These are phyloP conservation scores for Discostella stelligera DNA, from an alignment of 352 stramenopile genomes.

Conservation along the genomic window DNA sequence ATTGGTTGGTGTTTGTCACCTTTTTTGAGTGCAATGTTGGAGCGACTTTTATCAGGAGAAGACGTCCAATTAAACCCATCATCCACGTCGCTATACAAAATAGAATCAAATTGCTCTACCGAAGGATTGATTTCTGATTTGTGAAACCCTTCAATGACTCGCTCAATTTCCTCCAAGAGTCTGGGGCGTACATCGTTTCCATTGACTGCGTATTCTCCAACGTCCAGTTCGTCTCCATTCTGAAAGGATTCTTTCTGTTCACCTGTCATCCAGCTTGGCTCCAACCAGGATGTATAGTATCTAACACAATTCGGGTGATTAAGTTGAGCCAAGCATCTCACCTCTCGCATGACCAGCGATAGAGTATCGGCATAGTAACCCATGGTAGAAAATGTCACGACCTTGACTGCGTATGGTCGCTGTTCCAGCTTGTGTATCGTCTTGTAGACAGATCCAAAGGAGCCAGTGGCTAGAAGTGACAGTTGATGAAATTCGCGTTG, in stretches of 20 bases:
- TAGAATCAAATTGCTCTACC: conserved; percentile 37
- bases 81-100: conserved; percentile 33
- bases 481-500: conserved; percentile 75
- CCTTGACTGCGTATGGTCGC: conserved; percentile 73
- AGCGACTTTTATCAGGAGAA: neutral
- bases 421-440: conserved; percentile 90
- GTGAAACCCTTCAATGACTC: conserved; percentile 34
- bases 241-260: conserved; percentile 1
- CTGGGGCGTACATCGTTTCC: conserved; percentile 14
- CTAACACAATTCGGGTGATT: conserved; percentile 92
- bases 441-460: conserved; percentile 78
- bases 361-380: conserved; percentile 67
- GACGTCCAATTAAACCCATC: conserved; percentile 46
- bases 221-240: neutral
- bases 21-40: neutral
- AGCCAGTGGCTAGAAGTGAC: conserved; percentile 55
- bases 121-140: conserved; percentile 34
- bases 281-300: conserved; percentile 85
- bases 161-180: conserved; percentile 50
- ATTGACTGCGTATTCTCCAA: neutral
- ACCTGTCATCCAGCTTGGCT: conserved; percentile 80
- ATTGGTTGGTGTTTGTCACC: conserved; percentile 7
- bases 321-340: conserved; percentile 89
- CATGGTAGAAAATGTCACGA: conserved; percentile 59
- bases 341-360: conserved; percentile 87